Evolutionary conservation across 1,284 basidiomycete species (phyloP), one percentile per base, ranked within the genome.

Genomic region (Rhodotorula sp.): DNA sequence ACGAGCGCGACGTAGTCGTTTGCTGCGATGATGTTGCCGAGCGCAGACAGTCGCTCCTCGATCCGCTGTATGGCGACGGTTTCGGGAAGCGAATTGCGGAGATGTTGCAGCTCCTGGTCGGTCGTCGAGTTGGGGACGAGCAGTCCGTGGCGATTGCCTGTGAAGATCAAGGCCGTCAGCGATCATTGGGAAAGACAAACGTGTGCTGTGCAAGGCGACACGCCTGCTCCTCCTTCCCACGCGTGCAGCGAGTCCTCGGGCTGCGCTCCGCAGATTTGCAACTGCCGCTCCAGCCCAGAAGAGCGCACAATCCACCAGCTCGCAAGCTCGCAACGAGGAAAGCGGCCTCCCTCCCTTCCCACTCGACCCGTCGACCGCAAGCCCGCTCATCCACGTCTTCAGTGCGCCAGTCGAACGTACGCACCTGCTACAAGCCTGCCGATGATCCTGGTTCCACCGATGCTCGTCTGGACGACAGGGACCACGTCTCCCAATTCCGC

Each of bases 1-100:
- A 96, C 94, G 75, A 97, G 88, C 13, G 94, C 94, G 74, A 97
- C 94, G 78, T 96, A 91, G 84, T 98, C 95, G 81, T 99, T 99
- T 83, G 92, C 96, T 24, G 93, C 93, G 80, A 99, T 95, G 68
- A 99, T 96, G 80, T 99, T 99, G 26, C 95, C 95, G 34, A 99
- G 87, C 0, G 96, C 96, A 24, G 91, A 94, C 70, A 99, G 84
- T 56, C 95, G 88, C 83, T 99, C 95, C 80, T 99, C 96, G 54
- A 99, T 89, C 30, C 96, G 87, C 81, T 99, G 96, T 78, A 99
- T 90, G 30, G 90, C 89, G 70, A 99, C 89, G 18, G 86, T 77
- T 71, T 97, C 93, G 1, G 96, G 96, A 31, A 99, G 85, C n/a
- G 93, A 88, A 81, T 99, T 99, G 61, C 95, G 88, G 68, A 99